Evolutionary conservation across 108 stramenopile species (phyloP).

Genomic region (Cyclostephanos invisitatus): DNA sequence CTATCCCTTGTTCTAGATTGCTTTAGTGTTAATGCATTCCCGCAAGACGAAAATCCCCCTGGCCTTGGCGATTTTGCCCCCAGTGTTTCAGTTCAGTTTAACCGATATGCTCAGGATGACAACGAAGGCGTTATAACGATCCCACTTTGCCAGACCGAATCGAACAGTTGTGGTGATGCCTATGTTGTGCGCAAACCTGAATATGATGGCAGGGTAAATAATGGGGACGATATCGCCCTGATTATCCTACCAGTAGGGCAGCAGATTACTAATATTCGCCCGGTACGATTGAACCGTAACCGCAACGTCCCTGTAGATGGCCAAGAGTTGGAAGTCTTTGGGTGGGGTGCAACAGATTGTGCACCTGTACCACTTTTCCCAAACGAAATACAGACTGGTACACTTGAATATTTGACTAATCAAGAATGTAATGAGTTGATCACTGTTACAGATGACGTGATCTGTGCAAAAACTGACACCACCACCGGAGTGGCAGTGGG

Average conservation of each 20-base stretch:
- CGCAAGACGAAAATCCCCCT: too few species aligned
- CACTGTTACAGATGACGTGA: too few species aligned
- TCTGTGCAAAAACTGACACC: neutral
- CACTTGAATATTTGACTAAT: neutral
- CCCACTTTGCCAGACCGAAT: neutral
- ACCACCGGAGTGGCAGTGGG: neutral
- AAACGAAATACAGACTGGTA: neutral
- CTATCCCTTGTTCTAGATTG: too few species aligned
- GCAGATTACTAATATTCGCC: neutral
- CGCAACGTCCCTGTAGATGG: neutral
- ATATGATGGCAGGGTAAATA: neutral
- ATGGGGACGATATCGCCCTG: neutral
- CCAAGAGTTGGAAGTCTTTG: conserved; percentile 1
- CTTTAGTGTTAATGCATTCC: too few species aligned
- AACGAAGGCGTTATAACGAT: neutral
- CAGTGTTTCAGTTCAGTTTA: too few species aligned
- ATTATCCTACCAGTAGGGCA: neutral
- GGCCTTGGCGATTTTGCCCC: too few species aligned
- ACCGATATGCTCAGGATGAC: too few species aligned
- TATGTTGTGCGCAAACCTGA: neutral
- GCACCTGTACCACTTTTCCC: too few species aligned
- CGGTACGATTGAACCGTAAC: neutral
- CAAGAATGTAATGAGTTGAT: neutral
- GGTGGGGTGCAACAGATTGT: too few species aligned
- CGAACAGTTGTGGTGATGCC: neutral